A percentile compares a stretch with the other conserved stretches of the same genome.
phyloP scores from a whole-genome alignment of 768 basidiomycete species.

The Lentinula sp. region DNA sequence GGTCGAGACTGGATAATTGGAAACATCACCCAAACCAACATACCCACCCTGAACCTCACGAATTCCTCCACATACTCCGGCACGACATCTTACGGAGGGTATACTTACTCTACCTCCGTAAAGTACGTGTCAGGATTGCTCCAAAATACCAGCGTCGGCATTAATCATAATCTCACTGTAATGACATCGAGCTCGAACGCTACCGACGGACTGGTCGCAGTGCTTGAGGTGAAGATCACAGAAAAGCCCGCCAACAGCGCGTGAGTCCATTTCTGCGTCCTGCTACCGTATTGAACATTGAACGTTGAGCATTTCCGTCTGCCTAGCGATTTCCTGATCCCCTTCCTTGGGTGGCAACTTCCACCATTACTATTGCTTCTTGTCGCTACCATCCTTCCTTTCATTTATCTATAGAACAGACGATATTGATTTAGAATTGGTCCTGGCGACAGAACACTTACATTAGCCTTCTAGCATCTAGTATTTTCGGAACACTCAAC shows the following conservation, averaged over 20 bases:
- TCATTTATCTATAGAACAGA: neutral
- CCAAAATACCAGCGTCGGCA: constrained; percentile 58
- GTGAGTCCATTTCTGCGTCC: neutral
- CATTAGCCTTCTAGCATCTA: neutral
- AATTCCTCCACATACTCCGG: constrained; percentile 59
- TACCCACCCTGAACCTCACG: constrained; percentile 43
- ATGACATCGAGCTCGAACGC: constrained; percentile 44
- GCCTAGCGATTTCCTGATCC: neutral
- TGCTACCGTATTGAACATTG: neutral
- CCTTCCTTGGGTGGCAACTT: constrained; percentile 1
- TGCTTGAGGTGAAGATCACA: constrained; percentile 68
- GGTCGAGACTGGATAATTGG: constrained; percentile 86
- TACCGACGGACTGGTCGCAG: constrained; percentile 77
- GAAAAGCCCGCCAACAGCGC: constrained; percentile 19
- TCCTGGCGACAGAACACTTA: constrained; percentile 1
- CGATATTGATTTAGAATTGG: neutral
- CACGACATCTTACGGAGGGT: constrained; percentile 55
- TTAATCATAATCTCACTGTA: constrained; percentile 65
- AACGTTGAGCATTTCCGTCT: neutral
- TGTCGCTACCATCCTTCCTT: neutral
- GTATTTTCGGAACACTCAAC: neutral
- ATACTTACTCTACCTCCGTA: constrained; percentile 68
- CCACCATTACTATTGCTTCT: neutral
- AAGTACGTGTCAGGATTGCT: constrained; percentile 66
- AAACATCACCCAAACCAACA: constrained; percentile 57